These are phyloP conservation scores for Cyclotella cryptica DNA, from an alignment of 108 stramenopile species.

Conservation along the genomic window DNA sequence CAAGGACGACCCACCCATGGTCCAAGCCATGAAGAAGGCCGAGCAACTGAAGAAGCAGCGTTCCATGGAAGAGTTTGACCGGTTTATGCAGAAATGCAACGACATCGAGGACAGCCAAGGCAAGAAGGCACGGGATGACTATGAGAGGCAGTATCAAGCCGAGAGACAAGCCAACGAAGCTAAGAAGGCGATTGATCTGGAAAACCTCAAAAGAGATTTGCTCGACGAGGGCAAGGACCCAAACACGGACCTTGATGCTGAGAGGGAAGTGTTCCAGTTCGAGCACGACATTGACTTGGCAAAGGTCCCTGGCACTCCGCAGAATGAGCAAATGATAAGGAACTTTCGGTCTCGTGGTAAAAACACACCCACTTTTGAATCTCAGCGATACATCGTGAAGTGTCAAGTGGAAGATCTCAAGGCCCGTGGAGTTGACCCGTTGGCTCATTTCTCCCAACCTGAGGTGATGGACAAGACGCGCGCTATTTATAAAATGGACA, in stretches of 20 bases:
- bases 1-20: conserved; percentile 64
- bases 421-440: conserved; percentile 71
- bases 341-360: conserved; percentile 50
- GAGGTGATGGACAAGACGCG: conserved; percentile 50
- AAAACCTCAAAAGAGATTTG: conserved; percentile 63
- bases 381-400: conserved; percentile 71
- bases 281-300: conserved; percentile 77
- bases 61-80: conserved; percentile 48
- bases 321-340: conserved; percentile 64
- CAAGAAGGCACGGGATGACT: conserved; percentile 61
- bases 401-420: conserved; percentile 77
- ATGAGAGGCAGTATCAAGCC: conserved; percentile 66
- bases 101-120: conserved; percentile 71
- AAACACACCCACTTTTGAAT: conserved; percentile 13
- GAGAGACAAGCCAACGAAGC: conserved; percentile 47
- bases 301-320: conserved; percentile 65
- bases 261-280: conserved; percentile 60
- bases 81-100: conserved; percentile 54
- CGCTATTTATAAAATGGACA: conserved; percentile 52
- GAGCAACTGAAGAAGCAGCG: conserved; percentile 50
- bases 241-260: conserved; percentile 69
- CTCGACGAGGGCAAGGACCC: conserved; percentile 79
- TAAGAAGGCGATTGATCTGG: conserved; percentile 40
- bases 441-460: conserved; percentile 62
- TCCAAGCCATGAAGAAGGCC: conserved; percentile 60